Base-by-base conservation (phyloP, 148 eudicot genomes). In the Camellia granthamiana region DNA sequence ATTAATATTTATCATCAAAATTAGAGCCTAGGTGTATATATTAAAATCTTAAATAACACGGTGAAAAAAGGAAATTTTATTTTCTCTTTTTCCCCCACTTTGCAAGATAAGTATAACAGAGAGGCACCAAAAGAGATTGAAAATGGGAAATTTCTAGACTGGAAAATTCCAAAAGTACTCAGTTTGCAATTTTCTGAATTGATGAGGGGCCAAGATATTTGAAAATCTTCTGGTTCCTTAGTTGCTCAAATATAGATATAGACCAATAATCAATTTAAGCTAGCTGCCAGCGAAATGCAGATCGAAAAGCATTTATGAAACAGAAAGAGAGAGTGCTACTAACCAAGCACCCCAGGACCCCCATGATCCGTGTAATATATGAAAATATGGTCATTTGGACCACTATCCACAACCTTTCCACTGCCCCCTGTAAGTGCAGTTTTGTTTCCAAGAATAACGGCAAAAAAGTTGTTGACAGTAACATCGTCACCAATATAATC, bases 301-400 rank as follows among this genome's bases (percentile, higher is more conserved):
- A 30, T 62, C 49, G 2, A 61, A 43, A 19, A 73, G 65, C 74
- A 9, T 30, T 43, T 38, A 21, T 30, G 43, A 47, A 15, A 78
- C 69, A 78, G 65, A 43, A 19, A 2, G 51, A 14, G 62, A 74
- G 42, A 84, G 74, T 70, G 74, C 42, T 46, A 85, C 90, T 85
- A 75, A 93, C 98, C 92, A 16, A 93, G 93, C 67, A 92, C 92
- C 30, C 98, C 98, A 68, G 97, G 94, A 49, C 93, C 91, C 8
- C 98, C 98, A 82, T 94, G 98, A 78, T 92, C 97, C 4, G 92
- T 80, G 76, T 91, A 94, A 83, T 89, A 94, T 60, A 94, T 83
- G 77, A 94, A 94, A 66, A 94, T 90, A 56, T 85, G 94, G 80
- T 94, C 98, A 78, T 92, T 78, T 38, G 98, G 97, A 65, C 98